Percentiles rank a stretch among this genome's conserved stretches.
phyloP scores from a whole-genome alignment of 495 filamentous ascomycete species.

The Neurospora cerealis region DNA sequence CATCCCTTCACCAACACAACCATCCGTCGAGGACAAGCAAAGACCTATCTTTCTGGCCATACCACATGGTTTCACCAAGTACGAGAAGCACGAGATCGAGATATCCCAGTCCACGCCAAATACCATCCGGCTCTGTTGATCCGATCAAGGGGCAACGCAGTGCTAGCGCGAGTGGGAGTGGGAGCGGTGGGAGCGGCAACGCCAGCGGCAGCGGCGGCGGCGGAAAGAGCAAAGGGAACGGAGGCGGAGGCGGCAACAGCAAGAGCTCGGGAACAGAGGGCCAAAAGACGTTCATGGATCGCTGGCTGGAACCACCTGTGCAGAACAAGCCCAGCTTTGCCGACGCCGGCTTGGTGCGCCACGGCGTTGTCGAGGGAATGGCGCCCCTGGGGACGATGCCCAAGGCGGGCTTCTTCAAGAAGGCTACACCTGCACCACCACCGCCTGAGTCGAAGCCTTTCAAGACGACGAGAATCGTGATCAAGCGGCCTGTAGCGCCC shows the following conservation, averaged over 20 bases:
- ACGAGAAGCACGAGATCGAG: slow-evolving; percentile 39
- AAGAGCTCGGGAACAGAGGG: slow-evolving; percentile 22
- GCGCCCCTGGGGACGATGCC: slow-evolving; percentile 56
- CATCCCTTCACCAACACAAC: slow-evolving; percentile 2
- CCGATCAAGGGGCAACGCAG: slow-evolving; percentile 12
- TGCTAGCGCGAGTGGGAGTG: neutral
- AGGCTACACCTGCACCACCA: slow-evolving; percentile 15
- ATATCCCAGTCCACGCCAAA: slow-evolving; percentile 43
- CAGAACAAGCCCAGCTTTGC: slow-evolving; percentile 60
- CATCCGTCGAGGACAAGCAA: neutral
- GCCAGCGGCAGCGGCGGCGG: neutral
- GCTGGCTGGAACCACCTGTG: slow-evolving; percentile 64
- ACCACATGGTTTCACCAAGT: slow-evolving; percentile 24
- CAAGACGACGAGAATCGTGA: slow-evolving; percentile 24
- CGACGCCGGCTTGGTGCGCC: slow-evolving; percentile 52
- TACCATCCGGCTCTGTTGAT: slow-evolving; percentile 26
- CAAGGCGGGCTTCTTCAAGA: slow-evolving; percentile 37
- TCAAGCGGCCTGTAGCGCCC: slow-evolving; percentile 22
- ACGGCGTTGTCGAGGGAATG: slow-evolving; percentile 62
- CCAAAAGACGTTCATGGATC: slow-evolving; percentile 33
- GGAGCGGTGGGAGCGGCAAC: neutral
- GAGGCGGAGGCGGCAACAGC: slow-evolving; percentile 1
- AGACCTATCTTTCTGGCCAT: neutral
- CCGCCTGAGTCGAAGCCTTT: slow-evolving; percentile 6
- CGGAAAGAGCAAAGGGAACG: neutral